phyloP scores from a whole-genome alignment of 805 yeast genomes.

The Suhomyces sp. region DNA sequence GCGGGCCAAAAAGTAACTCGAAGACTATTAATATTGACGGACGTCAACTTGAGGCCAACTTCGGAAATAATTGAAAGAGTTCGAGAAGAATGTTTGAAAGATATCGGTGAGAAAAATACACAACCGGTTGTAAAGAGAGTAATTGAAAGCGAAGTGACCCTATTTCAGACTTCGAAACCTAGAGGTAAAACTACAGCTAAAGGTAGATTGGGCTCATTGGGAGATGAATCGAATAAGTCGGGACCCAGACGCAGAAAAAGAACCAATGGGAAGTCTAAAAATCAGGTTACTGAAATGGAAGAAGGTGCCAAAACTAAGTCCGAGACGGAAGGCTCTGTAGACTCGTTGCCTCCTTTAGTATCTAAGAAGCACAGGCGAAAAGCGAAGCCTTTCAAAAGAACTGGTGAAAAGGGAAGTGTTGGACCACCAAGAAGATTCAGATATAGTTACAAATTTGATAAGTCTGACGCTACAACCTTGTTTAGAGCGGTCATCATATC shows the following conservation, averaged over 20 bases:
- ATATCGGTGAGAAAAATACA: conserved; percentile 19
- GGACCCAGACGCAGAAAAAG: conserved; percentile 6
- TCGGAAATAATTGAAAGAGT: conserved; percentile 26
- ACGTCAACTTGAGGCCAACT: conserved; percentile 27
- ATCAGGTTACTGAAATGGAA: background rate
- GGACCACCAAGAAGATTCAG: conserved; percentile 13
- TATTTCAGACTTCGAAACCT: conserved; percentile 12
- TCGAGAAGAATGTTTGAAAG: conserved; percentile 23
- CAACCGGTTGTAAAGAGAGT: conserved; percentile 16
- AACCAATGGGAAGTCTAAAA: background rate
- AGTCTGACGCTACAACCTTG: conserved; percentile 51
- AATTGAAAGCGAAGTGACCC: conserved; percentile 28
- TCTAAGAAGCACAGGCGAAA: conserved; percentile 15
- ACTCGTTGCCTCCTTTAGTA: conserved; percentile 9
- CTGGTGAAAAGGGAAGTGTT: background rate
- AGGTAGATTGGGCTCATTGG: conserved; percentile 25
- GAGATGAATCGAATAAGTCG: background rate
- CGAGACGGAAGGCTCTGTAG: background rate
- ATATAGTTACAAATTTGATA: conserved; percentile 28
- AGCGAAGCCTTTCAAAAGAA: conserved; percentile 11
- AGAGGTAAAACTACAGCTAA: conserved; percentile 5
- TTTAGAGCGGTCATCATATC: conserved; percentile 66
- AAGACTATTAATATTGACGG: conserved; percentile 29
- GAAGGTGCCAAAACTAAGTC: background rate
- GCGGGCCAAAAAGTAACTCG: conserved; percentile 29